A percentile compares a stretch with the other conserved stretches of the same genome.
These are phyloP conservation scores for Diutina siamensis DNA, from an alignment of 1,139 yeast species.

Conservation along the genomic window DNA sequence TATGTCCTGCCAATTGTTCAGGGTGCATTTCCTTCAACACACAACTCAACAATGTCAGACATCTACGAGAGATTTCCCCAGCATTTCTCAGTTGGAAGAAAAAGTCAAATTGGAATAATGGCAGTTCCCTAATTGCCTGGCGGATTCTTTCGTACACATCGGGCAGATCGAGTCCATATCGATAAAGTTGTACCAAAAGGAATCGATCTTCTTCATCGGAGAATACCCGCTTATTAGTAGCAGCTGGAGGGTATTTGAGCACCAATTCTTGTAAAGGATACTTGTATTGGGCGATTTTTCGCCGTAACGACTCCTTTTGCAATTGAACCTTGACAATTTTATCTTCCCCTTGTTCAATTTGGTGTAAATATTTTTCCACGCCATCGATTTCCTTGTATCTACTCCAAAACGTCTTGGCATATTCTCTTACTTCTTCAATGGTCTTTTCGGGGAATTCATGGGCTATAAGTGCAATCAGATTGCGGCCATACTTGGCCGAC, in stretches of 20 bases:
- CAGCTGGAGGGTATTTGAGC: slow-evolving; percentile 50
- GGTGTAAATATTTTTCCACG: slow-evolving; percentile 52
- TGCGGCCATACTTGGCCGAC: slow-evolving; percentile 58
- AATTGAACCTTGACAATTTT: slow-evolving; percentile 43
- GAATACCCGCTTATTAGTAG: slow-evolving; percentile 45
- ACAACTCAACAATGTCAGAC: slow-evolving; percentile 54
- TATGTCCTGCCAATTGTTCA: slow-evolving; percentile 1
- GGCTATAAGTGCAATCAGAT: slow-evolving; percentile 48
- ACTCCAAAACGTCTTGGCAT: slow-evolving; percentile 58
- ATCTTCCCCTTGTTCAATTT: slow-evolving; percentile 71
- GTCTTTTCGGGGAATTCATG: slow-evolving; percentile 56
- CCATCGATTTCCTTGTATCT: slow-evolving; percentile 59
- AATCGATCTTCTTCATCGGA: slow-evolving; percentile 70
- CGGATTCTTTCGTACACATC: slow-evolving; percentile 55
- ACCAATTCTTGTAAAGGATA: slow-evolving; percentile 56
- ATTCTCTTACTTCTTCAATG: slow-evolving; percentile 54
- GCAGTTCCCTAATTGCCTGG: slow-evolving; percentile 48
- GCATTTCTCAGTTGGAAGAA: slow-evolving; percentile 60
- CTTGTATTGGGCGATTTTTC: slow-evolving; percentile 48
- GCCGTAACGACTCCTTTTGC: slow-evolving; percentile 56
- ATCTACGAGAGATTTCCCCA: slow-evolving; percentile 56
- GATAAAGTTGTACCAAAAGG: slow-evolving; percentile 49
- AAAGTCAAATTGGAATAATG: slow-evolving; percentile 57
- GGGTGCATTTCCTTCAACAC: slow-evolving; percentile 44
- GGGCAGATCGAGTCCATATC: slow-evolving; percentile 54